Evolutionary conservation across 2,329 filamentous ascomycete species (phyloP), one percentile per base, ranked within the genome.

Genomic region (Cryphonectria nitschkei): DNA sequence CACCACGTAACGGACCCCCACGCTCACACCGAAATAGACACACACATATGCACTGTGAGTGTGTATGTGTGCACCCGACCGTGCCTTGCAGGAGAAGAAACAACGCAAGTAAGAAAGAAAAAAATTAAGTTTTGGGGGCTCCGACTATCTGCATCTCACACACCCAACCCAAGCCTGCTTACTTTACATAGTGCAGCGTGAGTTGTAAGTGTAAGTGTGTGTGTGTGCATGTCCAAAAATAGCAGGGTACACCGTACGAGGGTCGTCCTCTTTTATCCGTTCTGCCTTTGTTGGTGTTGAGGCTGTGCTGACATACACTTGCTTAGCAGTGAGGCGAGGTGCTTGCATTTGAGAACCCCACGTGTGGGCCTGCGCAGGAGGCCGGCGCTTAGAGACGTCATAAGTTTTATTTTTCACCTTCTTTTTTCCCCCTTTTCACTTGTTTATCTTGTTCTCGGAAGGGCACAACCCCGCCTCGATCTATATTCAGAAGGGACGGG

Each of bases 291-390:
- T 34, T 34, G n/a, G n/a, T 11, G 54, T 29, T 29, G 54, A 11
- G 78, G 74, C 61, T 43, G 61, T 64, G 61, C 37, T 62, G 32
- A 62, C 60, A 32, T 41, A 39, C 34, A 39, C 56, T 19, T 29
- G 29, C 46, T 50, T 50, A 32, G 52, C 26, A 58, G 22, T 19
- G 60, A 62, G 60, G 60, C 60, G 60, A 39, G n/a, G 60, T 62
- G 60, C 60, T 29, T 58, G 54, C 54, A 29, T 58, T 13, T 50
- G 46, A 50, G 54, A 32, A 19, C 29, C 46, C 26, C 54, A 50
- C 46, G 46, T 50, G 54, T 58, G 54, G 54, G 54, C 54, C 54
- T 32, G 54, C 54, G 32, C 14, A 16, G 54, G 54, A 58, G 46
- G 13, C 34, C 32, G 52, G 54, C 8, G 46, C 26, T 29, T 56